phyloP scores from a whole-genome alignment of 169 alveolate genomes.

The Besnoitia besnoiti region DNA sequence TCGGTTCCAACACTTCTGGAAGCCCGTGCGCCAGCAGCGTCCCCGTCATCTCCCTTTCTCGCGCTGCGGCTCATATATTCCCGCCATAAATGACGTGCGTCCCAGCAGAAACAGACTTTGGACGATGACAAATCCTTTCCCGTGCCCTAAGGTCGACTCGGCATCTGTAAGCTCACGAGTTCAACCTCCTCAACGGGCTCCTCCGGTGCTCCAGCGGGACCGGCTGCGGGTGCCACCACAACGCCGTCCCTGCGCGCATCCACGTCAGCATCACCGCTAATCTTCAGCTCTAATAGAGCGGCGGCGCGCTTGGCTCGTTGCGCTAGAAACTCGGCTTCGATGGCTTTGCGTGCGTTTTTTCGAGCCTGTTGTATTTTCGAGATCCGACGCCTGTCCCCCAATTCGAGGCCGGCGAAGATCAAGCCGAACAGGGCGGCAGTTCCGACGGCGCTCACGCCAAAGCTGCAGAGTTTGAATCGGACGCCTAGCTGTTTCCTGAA shows the following conservation, averaged over 20 bases:
- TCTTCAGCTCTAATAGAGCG: not conserved
- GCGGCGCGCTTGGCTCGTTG: not conserved
- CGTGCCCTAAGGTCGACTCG: too few relatives aligned
- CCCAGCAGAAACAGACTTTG: too few relatives aligned
- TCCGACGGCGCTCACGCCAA: not conserved
- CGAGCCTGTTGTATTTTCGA: not conserved
- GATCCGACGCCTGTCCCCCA: not conserved
- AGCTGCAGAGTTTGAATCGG: not conserved
- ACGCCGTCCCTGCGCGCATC: too few relatives aligned
- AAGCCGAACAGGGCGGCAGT: not conserved
- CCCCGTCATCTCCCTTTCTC: too few relatives aligned
- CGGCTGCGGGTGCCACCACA: not conserved
- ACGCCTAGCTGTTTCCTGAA: not conserved
- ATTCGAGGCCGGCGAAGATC: not conserved
- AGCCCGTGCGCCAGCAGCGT: too few relatives aligned
- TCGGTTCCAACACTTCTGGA: too few relatives aligned
- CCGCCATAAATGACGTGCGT: too few relatives aligned
- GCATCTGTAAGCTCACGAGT: not conserved
- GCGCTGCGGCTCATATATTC: too few relatives aligned
- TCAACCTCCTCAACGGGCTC: not conserved
- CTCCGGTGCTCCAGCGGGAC: not conserved
- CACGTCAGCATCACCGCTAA: not conserved
- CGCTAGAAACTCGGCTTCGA: not conserved
- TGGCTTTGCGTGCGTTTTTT: not conserved
- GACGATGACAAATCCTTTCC: too few relatives aligned